phyloP scores from a whole-genome alignment of 1,139 yeast species.

The Pichia sp. region DNA sequence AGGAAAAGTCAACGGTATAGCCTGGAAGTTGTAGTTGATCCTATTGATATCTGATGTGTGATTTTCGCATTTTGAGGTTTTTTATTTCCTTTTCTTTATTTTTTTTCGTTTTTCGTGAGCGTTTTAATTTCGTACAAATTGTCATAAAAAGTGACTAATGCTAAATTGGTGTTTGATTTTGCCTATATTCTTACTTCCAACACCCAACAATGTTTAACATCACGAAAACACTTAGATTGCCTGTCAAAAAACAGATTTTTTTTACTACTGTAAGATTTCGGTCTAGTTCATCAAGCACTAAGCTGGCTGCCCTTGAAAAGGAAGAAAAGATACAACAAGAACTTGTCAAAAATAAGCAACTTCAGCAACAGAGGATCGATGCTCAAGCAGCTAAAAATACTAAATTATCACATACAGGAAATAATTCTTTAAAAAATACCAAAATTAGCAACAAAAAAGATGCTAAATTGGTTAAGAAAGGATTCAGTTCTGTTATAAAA shows the following conservation, averaged over 20 bases:
- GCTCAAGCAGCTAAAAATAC: background rate
- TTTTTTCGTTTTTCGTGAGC: background rate
- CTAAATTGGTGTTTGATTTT: background rate
- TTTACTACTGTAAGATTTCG: background rate
- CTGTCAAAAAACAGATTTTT: background rate
- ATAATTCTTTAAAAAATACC: slow-evolving; percentile 1
- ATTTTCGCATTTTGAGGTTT: background rate
- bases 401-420: background rate
- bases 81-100: background rate
- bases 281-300: slow-evolving; percentile 7
- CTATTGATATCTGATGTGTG: background rate
- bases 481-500: slow-evolving; percentile 28
- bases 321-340: slow-evolving; percentile 1
- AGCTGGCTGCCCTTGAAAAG: background rate
- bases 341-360: slow-evolving; percentile 4
- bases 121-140: background rate
- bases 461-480: slow-evolving; percentile 17
- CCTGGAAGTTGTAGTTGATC: too few species aligned
- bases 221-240: background rate
- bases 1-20: too few species aligned
- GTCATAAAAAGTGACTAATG: background rate
- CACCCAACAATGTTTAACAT: background rate
- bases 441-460: background rate
- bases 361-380: slow-evolving; percentile 4
- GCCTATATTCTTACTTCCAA: background rate